A percentile compares a stretch with the other conserved stretches of the same genome.
Conservation (phyloP, 2,329 filamentous ascomycete species). For the Scedosporium aurantiacum region DNA sequence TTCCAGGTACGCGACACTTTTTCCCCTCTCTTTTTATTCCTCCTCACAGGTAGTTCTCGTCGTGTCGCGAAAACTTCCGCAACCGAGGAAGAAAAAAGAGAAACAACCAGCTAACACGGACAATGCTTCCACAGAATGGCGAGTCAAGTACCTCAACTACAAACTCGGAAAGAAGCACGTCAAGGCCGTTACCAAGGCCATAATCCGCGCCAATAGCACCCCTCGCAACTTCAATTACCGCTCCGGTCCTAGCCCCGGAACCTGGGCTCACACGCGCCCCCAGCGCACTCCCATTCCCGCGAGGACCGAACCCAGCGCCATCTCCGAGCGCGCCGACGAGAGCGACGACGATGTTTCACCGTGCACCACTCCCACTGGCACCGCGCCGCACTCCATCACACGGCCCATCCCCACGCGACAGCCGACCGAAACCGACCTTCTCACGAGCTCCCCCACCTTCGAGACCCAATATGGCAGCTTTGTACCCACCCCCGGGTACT, state of each 20-base stretch:
- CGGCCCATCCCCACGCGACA: slow-evolving; percentile 6
- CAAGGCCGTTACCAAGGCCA: slow-evolving; percentile 67
- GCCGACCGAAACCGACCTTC: slow-evolving; percentile 26
- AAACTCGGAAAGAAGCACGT: slow-evolving; percentile 92
- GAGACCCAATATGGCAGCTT: slow-evolving; percentile 44
- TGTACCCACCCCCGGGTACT: slow-evolving; percentile 25
- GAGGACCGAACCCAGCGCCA: slow-evolving; percentile 11
- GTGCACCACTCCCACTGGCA: not conserved
- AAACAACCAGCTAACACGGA: not conserved
- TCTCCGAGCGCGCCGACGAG: not conserved
- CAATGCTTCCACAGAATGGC: slow-evolving; percentile 55
- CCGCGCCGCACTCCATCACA: not conserved
- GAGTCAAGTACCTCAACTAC: slow-evolving; percentile 88
- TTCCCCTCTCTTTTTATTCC: slow-evolving; percentile 1
- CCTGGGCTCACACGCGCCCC: slow-evolving; percentile 16
- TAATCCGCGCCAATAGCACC: slow-evolving; percentile 49
- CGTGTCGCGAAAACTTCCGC: too few relatives aligned
- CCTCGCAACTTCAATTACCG: slow-evolving; percentile 20
- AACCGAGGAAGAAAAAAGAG: not conserved
- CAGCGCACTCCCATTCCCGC: slow-evolving; percentile 16
- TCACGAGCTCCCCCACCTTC: slow-evolving; percentile 24
- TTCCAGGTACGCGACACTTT: slow-evolving; percentile 50
- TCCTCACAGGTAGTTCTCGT: not conserved
- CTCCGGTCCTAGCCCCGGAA: slow-evolving; percentile 1
- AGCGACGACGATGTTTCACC: not conserved